Evolutionary conservation across 495 filamentous ascomycete genomes (phyloP), one percentile per base, ranked within the genome.

Genomic region (Neurospora intermedia): DNA sequence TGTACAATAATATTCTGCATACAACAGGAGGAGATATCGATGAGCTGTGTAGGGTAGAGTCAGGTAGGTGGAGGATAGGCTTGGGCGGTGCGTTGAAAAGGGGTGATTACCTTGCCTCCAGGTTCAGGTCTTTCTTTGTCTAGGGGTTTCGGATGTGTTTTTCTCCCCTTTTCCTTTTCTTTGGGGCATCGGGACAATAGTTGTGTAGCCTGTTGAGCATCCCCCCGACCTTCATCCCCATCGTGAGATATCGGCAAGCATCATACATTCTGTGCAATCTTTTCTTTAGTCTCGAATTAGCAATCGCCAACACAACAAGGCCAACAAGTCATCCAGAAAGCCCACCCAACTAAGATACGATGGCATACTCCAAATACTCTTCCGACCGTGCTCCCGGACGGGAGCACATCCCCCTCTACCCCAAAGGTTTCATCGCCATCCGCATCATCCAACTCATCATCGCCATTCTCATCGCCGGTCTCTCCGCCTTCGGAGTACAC

Each of bases 401-500:
- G 45, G 82, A 84, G 74, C 85, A 87, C 71, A 81, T 85, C 54
- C 83, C 85, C 35, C 48, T 81, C 27, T 82, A 79, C n/a, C 84
- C 85, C 18, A 79, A 74, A 54, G 76, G 76, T 75, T 88, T 89
- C 72, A 84, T 89, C 69, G 82, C 84, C 20, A 79, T 94, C 27
- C 87, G 93, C 72, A 83, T 87, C 72, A 75, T 86, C 69, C 92
- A 94, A 77, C 81, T 87, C 35, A 76, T 91, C 46, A 80, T 93
- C 70, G 87, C 87, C n/a, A 77, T 94, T 73, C 84, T 90, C 69
- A 82, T 91, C 69, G 81, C 94, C 41, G 92, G 87, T n/a, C 76
- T 94, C 16, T 86, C 86, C 13, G 90, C 87, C 66, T 93, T 92
- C 80, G 85, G 90, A 85, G 78, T 73, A 78, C 81, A 71, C 6